Conservation (phyloP, 225 moss, liverwort and hornwort species). For the Asterella californica region DNA sequence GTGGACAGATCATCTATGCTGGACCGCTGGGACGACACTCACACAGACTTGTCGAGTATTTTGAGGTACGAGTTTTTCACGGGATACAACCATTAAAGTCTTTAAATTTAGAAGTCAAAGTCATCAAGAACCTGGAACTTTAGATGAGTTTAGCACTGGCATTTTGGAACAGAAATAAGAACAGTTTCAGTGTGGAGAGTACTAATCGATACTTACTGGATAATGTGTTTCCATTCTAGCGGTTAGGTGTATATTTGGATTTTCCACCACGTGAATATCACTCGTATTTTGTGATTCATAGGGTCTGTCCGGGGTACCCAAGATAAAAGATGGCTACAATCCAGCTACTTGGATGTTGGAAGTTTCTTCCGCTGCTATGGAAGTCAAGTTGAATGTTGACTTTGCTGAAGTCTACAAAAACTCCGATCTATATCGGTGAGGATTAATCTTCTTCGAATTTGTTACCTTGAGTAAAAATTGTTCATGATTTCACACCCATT, state of each 20-base stretch:
- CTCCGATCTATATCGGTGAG: conserved; percentile 58
- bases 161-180: not conserved
- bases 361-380: conserved; percentile 51
- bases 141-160: not conserved
- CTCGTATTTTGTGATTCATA: conserved; percentile 8
- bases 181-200: not conserved
- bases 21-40: conserved; percentile 36
- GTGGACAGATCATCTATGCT: conserved; percentile 38
- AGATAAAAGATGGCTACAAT: conserved; percentile 75
- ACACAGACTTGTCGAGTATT: conserved; percentile 27
- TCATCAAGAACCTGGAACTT: not conserved
- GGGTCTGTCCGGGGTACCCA: conserved; percentile 68
- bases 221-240: not conserved
- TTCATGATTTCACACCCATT: not conserved
- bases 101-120: not conserved
- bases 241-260: not conserved
- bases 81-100: not conserved
- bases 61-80: conserved; percentile 17
- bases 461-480: not conserved
- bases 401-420: conserved; percentile 65
- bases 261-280: not conserved
- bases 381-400: conserved; percentile 57
- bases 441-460: not conserved
- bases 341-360: conserved; percentile 96
- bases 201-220: not conserved